Percentiles rank a stretch among this genome's conserved stretches.
Evolutionary conservation across 2,329 filamentous ascomycete genomes (phyloP).

Genomic region (Calonectria pteridis): DNA sequence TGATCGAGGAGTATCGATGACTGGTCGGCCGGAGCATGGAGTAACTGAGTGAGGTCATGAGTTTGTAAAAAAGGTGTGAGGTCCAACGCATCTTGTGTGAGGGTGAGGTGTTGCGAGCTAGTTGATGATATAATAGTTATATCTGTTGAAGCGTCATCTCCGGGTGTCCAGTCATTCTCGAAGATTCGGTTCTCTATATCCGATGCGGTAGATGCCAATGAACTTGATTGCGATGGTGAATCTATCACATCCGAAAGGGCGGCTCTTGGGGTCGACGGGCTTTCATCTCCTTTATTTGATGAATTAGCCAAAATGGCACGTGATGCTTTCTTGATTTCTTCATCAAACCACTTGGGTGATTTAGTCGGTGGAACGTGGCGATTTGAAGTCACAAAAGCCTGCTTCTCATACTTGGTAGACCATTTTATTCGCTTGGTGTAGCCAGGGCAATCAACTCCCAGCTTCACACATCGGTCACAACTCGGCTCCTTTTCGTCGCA

Average conservation of each 20-base stretch:
- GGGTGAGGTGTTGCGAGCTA: neutral
- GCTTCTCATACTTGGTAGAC: constrained; percentile 37
- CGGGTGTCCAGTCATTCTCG: neutral
- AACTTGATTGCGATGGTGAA: neutral
- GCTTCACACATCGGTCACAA: constrained; percentile 31
- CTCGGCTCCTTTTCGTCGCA: constrained; percentile 33
- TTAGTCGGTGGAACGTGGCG: rapidly evolving
- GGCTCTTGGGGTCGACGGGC: neutral
- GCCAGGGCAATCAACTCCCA: constrained; percentile 28
- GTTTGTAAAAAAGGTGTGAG: neutral
- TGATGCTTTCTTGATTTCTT: neutral
- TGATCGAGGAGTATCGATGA: constrained; percentile 22
- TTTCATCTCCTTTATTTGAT: neutral
- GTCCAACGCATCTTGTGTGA: neutral
- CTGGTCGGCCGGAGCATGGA: neutral
- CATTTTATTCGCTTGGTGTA: constrained; percentile 34
- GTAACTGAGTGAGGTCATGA: neutral
- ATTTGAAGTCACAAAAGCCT: neutral
- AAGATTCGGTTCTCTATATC: neutral
- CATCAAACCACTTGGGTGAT: constrained; percentile 3
- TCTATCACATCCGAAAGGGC: no score
- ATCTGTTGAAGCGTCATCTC: neutral
- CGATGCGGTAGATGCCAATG: neutral
- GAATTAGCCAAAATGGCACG: neutral
- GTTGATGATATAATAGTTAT: neutral